Percentiles rank a stretch among this genome's conserved stretches.
phyloP scores from a whole-genome alignment of 164 flowering plant genomes.

The Aristolochia californica region DNA sequence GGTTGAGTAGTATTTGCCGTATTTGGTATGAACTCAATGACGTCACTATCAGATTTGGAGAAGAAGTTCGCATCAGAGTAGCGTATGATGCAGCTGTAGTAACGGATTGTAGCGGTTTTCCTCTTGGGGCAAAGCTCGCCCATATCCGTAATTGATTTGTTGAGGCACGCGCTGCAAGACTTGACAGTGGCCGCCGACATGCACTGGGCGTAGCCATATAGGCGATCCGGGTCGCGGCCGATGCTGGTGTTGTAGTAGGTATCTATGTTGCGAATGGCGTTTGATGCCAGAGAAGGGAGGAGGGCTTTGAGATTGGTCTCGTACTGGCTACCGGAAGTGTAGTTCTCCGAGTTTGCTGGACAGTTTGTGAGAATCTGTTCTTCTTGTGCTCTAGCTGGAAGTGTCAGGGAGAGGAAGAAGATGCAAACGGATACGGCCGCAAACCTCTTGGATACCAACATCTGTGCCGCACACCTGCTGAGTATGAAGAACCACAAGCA shows the following conservation, averaged over 20 bases:
- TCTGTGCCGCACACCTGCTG: background rate
- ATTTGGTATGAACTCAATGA: background rate
- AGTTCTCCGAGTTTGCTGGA: background rate
- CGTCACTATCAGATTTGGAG: background rate
- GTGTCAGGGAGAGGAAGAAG: background rate
- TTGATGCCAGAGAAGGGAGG: slow-evolving; percentile 2
- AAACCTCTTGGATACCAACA: background rate
- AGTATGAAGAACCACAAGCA: background rate
- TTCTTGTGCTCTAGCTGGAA: background rate
- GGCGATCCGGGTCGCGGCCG: background rate
- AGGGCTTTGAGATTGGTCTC: slow-evolving; percentile 10
- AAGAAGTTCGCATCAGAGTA: slow-evolving; percentile 10
- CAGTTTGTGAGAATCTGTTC: background rate
- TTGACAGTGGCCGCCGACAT: background rate
- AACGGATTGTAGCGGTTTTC: slow-evolving; percentile 2
- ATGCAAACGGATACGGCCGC: background rate
- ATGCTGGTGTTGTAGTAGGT: slow-evolving; percentile 2
- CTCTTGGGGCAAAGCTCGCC: slow-evolving; percentile 1
- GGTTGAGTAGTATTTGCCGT: background rate
- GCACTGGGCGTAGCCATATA: slow-evolving; percentile 10
- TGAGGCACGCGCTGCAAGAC: slow-evolving; percentile 5
- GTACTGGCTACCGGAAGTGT: slow-evolving; percentile 8
- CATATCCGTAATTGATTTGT: background rate
- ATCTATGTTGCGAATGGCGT: background rate
- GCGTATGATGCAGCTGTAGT: slow-evolving; percentile 7